Evolutionary conservation across 768 basidiomycete species (phyloP).

Genomic region (Rhizopogon rudus): DNA sequence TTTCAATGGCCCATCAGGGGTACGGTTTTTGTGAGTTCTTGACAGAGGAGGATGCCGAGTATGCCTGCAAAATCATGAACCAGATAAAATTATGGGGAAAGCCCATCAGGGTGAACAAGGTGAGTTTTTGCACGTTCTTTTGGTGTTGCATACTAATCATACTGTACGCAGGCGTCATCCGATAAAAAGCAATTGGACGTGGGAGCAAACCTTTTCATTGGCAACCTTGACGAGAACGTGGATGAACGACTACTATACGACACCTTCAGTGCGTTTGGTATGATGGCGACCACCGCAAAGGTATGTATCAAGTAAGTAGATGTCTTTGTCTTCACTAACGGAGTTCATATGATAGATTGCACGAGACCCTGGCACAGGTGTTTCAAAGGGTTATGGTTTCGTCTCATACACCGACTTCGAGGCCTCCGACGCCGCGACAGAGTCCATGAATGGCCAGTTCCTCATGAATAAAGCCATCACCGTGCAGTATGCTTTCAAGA

Average conservation of each 20-base stretch:
- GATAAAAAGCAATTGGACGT: conserved; percentile 98
- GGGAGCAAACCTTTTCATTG: conserved; percentile 95
- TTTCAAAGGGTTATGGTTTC: conserved; percentile 96
- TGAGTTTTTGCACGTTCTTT: conserved; percentile 29
- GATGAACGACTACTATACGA: conserved; percentile 92
- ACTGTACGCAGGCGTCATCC: conserved; percentile 72
- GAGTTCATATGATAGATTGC: conserved; percentile 58
- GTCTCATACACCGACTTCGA: conserved; percentile 98
- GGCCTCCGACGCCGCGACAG: conserved; percentile 91
- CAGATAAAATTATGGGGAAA: conserved; percentile 99
- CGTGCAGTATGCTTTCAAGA: conserved; percentile 99
- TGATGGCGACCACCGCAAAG: conserved; percentile 90
- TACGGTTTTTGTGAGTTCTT: conserved; percentile 99
- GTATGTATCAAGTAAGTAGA: conserved; percentile 25
- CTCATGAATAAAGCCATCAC: conserved; percentile 98
- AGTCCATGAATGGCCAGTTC: conserved; percentile 97
- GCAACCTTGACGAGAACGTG: conserved; percentile 91
- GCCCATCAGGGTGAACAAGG: conserved; percentile 98
- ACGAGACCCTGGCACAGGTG: conserved; percentile 77
- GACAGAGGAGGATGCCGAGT: conserved; percentile 98
- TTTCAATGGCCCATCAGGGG: conserved; percentile 97
- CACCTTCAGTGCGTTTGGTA: conserved; percentile 92
- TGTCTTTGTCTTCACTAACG: conserved; percentile 1
- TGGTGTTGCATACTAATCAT: neutral
- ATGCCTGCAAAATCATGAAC: conserved; percentile 99